Conservation (phyloP, 306 rosid genomes). For the Datisca glomerata region DNA sequence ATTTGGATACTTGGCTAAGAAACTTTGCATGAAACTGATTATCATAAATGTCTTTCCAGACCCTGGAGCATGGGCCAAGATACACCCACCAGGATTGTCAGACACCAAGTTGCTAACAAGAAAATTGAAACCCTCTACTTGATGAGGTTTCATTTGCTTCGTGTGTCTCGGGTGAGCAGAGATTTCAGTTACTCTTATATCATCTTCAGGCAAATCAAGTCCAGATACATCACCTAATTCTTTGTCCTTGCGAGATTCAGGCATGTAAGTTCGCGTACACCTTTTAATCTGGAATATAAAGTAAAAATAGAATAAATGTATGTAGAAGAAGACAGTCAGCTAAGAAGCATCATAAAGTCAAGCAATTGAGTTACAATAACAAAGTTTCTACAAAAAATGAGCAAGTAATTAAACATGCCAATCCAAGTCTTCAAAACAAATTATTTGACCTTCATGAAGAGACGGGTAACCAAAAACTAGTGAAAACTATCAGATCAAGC, state of each 20-base stretch:
- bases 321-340: no score
- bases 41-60: constrained; percentile 98
- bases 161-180: constrained; percentile 76
- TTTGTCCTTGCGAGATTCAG: constrained; percentile 51
- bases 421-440: no score
- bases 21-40: constrained; percentile 94
- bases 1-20: constrained; percentile 74
- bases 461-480: no score
- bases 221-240: constrained; percentile 28
- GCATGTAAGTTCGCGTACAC: constrained; percentile 54
- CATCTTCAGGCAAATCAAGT: constrained; percentile 39
- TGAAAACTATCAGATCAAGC: no score
- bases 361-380: no score
- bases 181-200: constrained; percentile 31
- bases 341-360: no score
- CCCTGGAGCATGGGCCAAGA: constrained; percentile 95
- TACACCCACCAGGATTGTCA: constrained; percentile 88
- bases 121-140: constrained; percentile 85
- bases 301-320: no score
- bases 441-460: no score
- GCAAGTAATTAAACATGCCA: no score
- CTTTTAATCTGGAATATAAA: constrained; percentile 44
- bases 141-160: constrained; percentile 89
- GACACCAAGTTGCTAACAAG: constrained; percentile 67
- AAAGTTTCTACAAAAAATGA: no score